Evolutionary conservation across 1,139 yeast genomes (phyloP).

Genomic region (Yamadazyma atlantica): DNA sequence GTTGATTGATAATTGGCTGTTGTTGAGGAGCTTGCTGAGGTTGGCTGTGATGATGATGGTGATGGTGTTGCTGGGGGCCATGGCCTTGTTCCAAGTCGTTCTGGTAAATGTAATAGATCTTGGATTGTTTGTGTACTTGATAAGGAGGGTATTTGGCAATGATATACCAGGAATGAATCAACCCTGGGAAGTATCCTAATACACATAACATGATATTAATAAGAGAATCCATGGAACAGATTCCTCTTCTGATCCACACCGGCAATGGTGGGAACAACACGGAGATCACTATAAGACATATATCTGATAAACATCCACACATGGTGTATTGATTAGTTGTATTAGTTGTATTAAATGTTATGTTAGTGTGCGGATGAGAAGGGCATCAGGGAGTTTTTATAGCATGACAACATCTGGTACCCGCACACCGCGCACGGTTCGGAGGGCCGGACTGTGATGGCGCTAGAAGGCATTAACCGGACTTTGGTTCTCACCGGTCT

Average conservation of each 20-base stretch:
- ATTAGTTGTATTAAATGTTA: neutral
- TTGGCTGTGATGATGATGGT: constrained; percentile 26
- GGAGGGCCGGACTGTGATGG: no score
- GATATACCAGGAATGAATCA: constrained; percentile 66
- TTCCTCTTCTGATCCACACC: constrained; percentile 66
- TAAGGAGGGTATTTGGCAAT: constrained; percentile 49
- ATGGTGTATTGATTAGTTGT: constrained; percentile 6
- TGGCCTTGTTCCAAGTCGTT: constrained; percentile 29
- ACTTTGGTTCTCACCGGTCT: no score
- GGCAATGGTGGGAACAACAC: constrained; percentile 72
- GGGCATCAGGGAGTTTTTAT: neutral
- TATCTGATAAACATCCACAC: constrained; percentile 44
- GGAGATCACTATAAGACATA: constrained; percentile 57
- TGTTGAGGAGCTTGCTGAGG: constrained; percentile 9
- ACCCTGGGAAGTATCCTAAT: constrained; percentile 68
- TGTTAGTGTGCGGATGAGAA: no score
- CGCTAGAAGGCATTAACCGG: no score
- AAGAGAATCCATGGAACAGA: constrained; percentile 60
- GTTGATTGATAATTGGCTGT: constrained; percentile 9
- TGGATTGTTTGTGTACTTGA: constrained; percentile 20
- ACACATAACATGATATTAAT: constrained; percentile 58
- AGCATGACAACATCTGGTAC: no score
- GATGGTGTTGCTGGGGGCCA: constrained; percentile 16
- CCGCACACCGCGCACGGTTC: no score
- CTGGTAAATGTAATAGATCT: constrained; percentile 33